Conservation (phyloP, 176 grass and related monocot genomes). For the Microstegium vimineum region DNA sequence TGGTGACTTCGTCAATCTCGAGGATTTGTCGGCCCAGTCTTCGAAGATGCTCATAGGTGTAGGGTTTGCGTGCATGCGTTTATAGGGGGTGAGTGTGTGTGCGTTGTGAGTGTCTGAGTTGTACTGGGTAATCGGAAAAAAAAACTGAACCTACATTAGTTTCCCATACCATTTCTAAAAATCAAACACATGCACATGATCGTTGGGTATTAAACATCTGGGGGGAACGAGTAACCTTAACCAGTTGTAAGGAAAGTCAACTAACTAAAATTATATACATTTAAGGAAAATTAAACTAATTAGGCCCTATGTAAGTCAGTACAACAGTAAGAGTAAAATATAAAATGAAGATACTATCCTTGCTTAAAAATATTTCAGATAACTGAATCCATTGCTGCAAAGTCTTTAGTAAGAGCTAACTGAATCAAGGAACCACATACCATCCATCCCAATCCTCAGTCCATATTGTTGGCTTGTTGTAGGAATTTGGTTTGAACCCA, state of each 20-base stretch:
- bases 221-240: not conserved
- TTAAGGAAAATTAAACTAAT: not conserved
- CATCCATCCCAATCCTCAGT: slow-evolving; percentile 99
- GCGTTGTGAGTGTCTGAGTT: too few relatives aligned
- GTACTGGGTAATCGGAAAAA: too few relatives aligned
- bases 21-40: too few relatives aligned
- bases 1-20: too few relatives aligned
- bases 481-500: slow-evolving; percentile 82
- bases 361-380: not conserved
- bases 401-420: not conserved
- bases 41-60: too few relatives aligned
- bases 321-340: slow-evolving; percentile 13
- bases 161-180: not conserved
- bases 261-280: not conserved
- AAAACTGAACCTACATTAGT: not conserved
- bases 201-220: not conserved
- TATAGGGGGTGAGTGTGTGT: too few relatives aligned
- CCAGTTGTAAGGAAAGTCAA: slow-evolving; percentile 2
- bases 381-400: not conserved
- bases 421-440: slow-evolving; percentile 39
- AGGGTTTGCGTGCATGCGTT: too few relatives aligned
- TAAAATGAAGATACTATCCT: not conserved
- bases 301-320: not conserved
- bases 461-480: slow-evolving; percentile 75
- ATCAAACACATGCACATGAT: not conserved